phyloP scores from a whole-genome alignment of 805 yeast genomes.

The Scheffersomyces ergatensis region DNA sequence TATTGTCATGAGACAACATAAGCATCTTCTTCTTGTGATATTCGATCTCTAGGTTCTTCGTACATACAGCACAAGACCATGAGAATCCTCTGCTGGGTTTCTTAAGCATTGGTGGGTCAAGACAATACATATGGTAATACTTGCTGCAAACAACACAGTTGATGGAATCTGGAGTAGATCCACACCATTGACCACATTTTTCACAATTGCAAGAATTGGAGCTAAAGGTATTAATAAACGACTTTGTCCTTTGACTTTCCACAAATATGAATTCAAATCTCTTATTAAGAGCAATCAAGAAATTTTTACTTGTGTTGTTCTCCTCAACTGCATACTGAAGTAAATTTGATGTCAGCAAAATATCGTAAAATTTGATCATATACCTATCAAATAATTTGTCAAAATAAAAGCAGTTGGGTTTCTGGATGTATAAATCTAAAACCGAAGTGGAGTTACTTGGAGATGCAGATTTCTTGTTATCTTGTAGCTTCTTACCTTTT shows the following conservation, averaged over 20 bases:
- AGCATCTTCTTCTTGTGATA: slow-evolving; percentile 35
- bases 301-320: slow-evolving; percentile 57
- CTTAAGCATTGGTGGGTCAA: slow-evolving; percentile 76
- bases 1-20: slow-evolving; percentile 43
- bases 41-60: slow-evolving; percentile 52
- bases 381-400: slow-evolving; percentile 83
- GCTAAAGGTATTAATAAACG: slow-evolving; percentile 60
- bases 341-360: slow-evolving; percentile 59
- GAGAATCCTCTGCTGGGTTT: slow-evolving; percentile 87
- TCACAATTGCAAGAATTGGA: slow-evolving; percentile 57
- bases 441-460: slow-evolving; percentile 14
- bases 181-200: slow-evolving; percentile 84
- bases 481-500: slow-evolving; percentile 1
- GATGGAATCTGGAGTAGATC: slow-evolving; percentile 61
- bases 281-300: slow-evolving; percentile 58
- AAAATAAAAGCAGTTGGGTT: slow-evolving; percentile 77
- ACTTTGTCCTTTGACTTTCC: slow-evolving; percentile 65
- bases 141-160: slow-evolving; percentile 75
- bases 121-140: slow-evolving; percentile 75
- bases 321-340: slow-evolving; percentile 23
- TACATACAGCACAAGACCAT: slow-evolving; percentile 85
- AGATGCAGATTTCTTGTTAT: slow-evolving; percentile 7
- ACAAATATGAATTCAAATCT: slow-evolving; percentile 73
- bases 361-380: slow-evolving; percentile 78
- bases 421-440: slow-evolving; percentile 50